phyloP scores from a whole-genome alignment of 176 grass and related monocot genomes.

The Olyra latifolia region DNA sequence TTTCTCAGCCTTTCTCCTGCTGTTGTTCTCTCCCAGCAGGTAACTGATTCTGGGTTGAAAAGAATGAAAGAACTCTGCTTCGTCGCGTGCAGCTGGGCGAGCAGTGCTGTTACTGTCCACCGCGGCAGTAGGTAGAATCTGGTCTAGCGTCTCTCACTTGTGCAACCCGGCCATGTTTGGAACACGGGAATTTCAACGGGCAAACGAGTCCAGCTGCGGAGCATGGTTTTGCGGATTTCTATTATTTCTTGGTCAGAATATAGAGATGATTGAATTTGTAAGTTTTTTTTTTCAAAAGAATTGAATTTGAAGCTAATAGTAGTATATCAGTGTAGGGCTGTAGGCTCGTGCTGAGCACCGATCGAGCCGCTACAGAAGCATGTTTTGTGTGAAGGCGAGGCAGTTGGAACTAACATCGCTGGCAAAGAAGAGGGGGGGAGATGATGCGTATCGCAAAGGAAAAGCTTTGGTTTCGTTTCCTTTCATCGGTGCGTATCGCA shows the following conservation, averaged over 20 bases:
- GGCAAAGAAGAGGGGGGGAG: neutral
- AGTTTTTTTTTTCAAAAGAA: too few species aligned
- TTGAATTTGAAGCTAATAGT: too few species aligned
- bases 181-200: neutral
- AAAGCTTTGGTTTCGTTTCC: neutral
- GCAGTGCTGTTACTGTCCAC: neutral
- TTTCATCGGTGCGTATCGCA: neutral
- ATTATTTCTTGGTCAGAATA: neutral
- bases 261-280: neutral
- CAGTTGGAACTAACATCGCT: constrained; percentile 25
- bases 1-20: neutral
- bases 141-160: neutral
- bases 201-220: neutral
- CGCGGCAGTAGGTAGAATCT: neutral
- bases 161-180: neutral
- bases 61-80: neutral
- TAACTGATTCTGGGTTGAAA: neutral
- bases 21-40: neutral
- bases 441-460: neutral
- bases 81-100: constrained; percentile 20
- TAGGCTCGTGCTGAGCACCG: neutral
- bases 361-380: neutral
- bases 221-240: neutral
- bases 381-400: constrained; percentile 37
- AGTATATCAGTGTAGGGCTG: neutral